A percentile compares a stretch with the other conserved stretches of the same genome.
Evolutionary conservation across 1,139 yeast species (phyloP).

Genomic region (Pichia sp.): DNA sequence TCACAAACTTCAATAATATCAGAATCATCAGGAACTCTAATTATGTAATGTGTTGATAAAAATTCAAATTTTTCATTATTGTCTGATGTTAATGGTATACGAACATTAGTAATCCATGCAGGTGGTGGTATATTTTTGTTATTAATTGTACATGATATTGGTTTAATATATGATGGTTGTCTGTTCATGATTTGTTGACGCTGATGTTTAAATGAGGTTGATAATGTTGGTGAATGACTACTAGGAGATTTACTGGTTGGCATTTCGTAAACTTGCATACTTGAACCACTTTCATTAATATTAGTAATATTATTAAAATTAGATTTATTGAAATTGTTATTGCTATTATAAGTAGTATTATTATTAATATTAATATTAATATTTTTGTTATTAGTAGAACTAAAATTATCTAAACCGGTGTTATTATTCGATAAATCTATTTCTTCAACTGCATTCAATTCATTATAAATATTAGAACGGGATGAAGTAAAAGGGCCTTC

Average conservation of each 20-base stretch:
- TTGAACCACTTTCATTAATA: not conserved
- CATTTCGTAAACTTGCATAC: constrained; percentile 11
- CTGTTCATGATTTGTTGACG: constrained; percentile 7
- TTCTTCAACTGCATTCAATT: constrained; percentile 5
- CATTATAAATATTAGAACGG: not conserved
- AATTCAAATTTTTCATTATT: constrained; percentile 40
- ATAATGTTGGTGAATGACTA: constrained; percentile 5
- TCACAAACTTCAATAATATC: constrained; percentile 48
- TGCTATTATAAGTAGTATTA: not conserved
- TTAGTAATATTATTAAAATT: not conserved
- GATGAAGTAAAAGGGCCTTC: constrained; percentile 22
- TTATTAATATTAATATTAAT: not conserved
- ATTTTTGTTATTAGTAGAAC: too few species aligned
- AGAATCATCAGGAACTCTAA: constrained; percentile 44
- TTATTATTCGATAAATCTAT: not conserved
- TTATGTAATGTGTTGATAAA: constrained; percentile 39
- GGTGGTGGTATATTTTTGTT: constrained; percentile 22
- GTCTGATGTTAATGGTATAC: constrained; percentile 39
- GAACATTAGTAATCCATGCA: constrained; percentile 42
- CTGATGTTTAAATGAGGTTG: constrained; percentile 10
- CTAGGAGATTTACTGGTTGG: constrained; percentile 1
- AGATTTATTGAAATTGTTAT: not conserved
- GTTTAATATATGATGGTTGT: constrained; percentile 9
- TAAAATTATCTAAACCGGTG: not conserved
- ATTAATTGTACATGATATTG: not conserved